phyloP scores from a whole-genome alignment of 352 stramenopile species.

The Phytopythium vexans region DNA sequence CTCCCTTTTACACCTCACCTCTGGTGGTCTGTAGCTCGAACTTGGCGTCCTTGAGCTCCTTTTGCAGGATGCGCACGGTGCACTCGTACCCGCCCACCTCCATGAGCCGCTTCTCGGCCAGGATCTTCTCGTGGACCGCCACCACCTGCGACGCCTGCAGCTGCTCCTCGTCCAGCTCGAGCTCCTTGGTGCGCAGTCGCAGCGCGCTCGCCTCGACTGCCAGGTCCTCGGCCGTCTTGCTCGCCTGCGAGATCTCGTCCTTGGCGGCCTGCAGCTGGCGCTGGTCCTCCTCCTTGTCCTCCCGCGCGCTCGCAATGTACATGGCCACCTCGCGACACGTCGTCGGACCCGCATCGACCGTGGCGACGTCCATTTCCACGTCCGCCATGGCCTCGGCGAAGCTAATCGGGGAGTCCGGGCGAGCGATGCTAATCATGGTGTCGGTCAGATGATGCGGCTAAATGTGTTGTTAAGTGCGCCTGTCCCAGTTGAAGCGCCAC shows the following conservation, averaged over 20 bases:
- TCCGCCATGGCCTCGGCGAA: too few relatives aligned
- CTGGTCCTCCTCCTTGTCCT: conserved; percentile 28
- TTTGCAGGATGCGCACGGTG: conserved; percentile 49
- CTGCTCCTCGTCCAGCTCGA: conserved; percentile 55
- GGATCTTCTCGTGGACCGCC: conserved; percentile 49
- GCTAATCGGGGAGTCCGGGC: too few relatives aligned
- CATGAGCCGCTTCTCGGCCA: conserved; percentile 56
- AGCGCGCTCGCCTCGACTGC: conserved; percentile 46
- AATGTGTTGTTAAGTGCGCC: too few relatives aligned
- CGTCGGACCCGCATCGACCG: too few relatives aligned
- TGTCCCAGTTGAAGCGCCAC: too few relatives aligned
- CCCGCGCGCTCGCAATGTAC: conserved; percentile 35
- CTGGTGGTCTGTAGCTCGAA: conserved; percentile 47
- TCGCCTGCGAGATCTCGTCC: conserved; percentile 30
- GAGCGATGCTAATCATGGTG: too few relatives aligned
- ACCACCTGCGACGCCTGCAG: conserved; percentile 41
- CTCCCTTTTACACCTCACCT: conserved; percentile 23
- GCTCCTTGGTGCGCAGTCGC: conserved; percentile 50
- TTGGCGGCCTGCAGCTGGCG: conserved; percentile 32
- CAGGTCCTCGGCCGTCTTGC: conserved; percentile 44
- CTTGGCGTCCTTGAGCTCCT: conserved; percentile 46
- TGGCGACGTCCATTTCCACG: conserved; percentile 20
- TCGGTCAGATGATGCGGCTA: too few relatives aligned
- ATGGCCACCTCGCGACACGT: conserved; percentile 32
- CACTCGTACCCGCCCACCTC: conserved; percentile 64